Evolutionary conservation across 768 basidiomycete genomes (phyloP).

Genomic region (Macrolepiota albuminosa): DNA sequence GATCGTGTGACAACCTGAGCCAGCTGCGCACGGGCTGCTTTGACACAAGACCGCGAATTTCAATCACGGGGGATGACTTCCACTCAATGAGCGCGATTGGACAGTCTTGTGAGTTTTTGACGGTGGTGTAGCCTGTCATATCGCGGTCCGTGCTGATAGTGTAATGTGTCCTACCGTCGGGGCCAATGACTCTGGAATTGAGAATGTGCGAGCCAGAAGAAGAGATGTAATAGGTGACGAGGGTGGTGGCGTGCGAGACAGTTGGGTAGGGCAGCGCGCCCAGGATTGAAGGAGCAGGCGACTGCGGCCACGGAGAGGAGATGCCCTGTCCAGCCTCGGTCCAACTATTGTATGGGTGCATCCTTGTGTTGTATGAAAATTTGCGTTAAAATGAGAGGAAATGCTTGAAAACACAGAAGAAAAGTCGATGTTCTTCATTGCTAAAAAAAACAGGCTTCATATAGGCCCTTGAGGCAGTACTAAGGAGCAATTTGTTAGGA

Average conservation of each 20-base stretch:
- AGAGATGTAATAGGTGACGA: slow-evolving; percentile 43
- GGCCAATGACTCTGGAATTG: slow-evolving; percentile 50
- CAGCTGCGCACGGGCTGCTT: slow-evolving; percentile 50
- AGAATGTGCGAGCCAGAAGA: slow-evolving; percentile 46
- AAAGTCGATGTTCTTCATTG: background rate
- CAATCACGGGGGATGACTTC: slow-evolving; percentile 44
- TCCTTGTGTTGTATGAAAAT: background rate
- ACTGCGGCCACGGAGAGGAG: slow-evolving; percentile 19
- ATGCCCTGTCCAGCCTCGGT: slow-evolving; percentile 22
- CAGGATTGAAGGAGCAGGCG: slow-evolving; percentile 47
- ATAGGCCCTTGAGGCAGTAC: background rate
- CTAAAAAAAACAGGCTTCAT: background rate
- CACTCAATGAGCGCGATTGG: slow-evolving; percentile 57
- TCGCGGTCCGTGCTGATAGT: slow-evolving; percentile 44
- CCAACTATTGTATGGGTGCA: slow-evolving; percentile 38
- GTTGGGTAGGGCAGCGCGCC: slow-evolving; percentile 59
- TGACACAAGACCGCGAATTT: slow-evolving; percentile 44
- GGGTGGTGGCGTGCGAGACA: slow-evolving; percentile 24
- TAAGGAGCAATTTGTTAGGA: background rate
- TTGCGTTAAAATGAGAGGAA: background rate
- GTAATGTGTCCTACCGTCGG: slow-evolving; percentile 43
- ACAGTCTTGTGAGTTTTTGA: slow-evolving; percentile 44
- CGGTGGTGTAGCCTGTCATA: slow-evolving; percentile 47
- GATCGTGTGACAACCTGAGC: slow-evolving; percentile 49
- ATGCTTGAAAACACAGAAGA: background rate